These are phyloP conservation scores for Aspergillus sp. DNA, from an alignment of 2,329 filamentous ascomycete species.

Conservation along the genomic window DNA sequence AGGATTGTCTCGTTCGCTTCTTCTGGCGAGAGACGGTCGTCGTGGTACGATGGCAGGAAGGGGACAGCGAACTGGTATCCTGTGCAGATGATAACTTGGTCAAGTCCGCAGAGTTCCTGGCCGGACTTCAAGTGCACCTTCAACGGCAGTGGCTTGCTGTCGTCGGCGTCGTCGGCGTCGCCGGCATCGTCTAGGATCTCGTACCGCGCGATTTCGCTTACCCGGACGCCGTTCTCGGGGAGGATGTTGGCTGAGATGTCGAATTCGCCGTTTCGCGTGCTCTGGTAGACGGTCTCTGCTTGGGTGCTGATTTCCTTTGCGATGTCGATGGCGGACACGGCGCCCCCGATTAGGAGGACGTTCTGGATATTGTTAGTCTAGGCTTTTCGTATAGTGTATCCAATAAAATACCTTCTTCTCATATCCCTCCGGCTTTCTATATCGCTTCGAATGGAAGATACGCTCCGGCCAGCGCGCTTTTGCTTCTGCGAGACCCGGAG, in stretches of 20 bases:
- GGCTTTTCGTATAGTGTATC: background rate
- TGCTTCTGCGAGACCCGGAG: slow-evolving; percentile 48
- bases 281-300: slow-evolving; percentile 52
- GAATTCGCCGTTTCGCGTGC: slow-evolving; percentile 60
- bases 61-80: slow-evolving; percentile 69
- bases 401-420: slow-evolving; percentile 51
- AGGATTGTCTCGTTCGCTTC: slow-evolving; percentile 55
- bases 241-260: slow-evolving; percentile 57
- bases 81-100: slow-evolving; percentile 64
- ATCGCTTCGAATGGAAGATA: slow-evolving; percentile 54
- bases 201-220: slow-evolving; percentile 55
- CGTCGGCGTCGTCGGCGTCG: background rate
- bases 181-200: slow-evolving; percentile 19
- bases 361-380: slow-evolving; percentile 37
- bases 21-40: slow-evolving; percentile 44
- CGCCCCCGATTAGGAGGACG: slow-evolving; percentile 56
- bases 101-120: slow-evolving; percentile 53
- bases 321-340: slow-evolving; percentile 57
- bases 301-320: slow-evolving; percentile 51
- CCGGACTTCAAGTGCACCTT: slow-evolving; percentile 56
- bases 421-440: slow-evolving; percentile 48
- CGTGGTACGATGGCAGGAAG: slow-evolving; percentile 57
- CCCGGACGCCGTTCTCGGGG: slow-evolving; percentile 53
- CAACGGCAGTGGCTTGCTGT: slow-evolving; percentile 48
- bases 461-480: slow-evolving; percentile 47